Evolutionary conservation across 768 basidiomycete species (phyloP), one percentile per base, ranked within the genome.

Genomic region (Kwoniella sp.): DNA sequence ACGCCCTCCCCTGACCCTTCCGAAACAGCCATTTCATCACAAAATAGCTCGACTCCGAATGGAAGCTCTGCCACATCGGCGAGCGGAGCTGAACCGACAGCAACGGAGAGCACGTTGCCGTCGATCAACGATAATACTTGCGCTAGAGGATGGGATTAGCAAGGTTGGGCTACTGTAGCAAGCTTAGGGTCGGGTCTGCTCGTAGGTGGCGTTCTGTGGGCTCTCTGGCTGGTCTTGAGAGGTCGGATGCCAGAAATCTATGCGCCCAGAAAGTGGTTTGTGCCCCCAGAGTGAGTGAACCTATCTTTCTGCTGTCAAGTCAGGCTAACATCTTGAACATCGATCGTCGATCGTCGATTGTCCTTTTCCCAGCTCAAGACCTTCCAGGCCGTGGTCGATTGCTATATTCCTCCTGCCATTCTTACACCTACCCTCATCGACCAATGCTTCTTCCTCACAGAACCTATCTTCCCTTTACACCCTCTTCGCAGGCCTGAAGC

Each of bases 381-480:
- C 89, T 29, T 83, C 84, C 73, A 85, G 86, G 25, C 82, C 89
- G 5, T 82, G 85, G 54, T 82, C 83, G 2, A 82, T 88, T 60
- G 85, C 86, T 73, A 85, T 88, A 0, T 91, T 90, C 74, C 82
- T 91, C 21, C 85, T 85, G 69, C 90, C 89, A 5, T 85, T 83
- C 60, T 85, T 88, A 29, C 88, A 88, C 8, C 77, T 90, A 2
- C 83, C 83, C 21, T 85, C 85, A 3, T 44, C 10, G 2, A 68
- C 79, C 1, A 88, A 90, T 71, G 88, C 89, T 4, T 44, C 8
- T 44, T 44, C 40, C 2, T 88, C 89, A 0, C 89, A 91, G 68
- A 88, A 89, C 70, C 83, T 88, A 71, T 84, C 90, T 63, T 84
- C 81, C 65, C 88, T 91, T 73, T 85, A 89, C n/a, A 83, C 83